Percentiles rank a stretch among this genome's conserved stretches.
Conservation (phyloP, 306 rosid genomes). For the Cicer arietinum region DNA sequence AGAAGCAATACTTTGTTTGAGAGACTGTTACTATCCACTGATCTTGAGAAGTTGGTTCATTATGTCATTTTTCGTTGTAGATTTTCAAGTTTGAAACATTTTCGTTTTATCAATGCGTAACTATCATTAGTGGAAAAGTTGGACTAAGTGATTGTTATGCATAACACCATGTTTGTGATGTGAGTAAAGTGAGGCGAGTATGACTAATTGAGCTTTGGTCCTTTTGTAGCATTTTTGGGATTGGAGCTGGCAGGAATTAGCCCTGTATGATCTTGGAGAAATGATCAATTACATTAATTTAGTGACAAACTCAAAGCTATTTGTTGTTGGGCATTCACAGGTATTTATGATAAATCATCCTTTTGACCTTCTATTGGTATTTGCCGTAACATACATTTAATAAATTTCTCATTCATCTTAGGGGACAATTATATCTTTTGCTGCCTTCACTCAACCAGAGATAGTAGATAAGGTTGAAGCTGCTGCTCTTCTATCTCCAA, state of each 20-base stretch:
- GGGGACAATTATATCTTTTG: slow-evolving; percentile 80
- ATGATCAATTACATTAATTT: slow-evolving; percentile 68
- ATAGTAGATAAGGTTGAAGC: slow-evolving; percentile 84
- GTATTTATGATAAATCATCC: slow-evolving; percentile 49
- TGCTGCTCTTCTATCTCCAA: slow-evolving; percentile 85
- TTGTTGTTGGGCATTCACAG: slow-evolving; percentile 94
- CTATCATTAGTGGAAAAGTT: slow-evolving; percentile 13
- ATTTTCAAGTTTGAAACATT: slow-evolving; percentile 18
- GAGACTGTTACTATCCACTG: slow-evolving; percentile 2
- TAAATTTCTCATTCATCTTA: slow-evolving; percentile 42
- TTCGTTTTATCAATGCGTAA: neutral
- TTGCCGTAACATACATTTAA: slow-evolving; percentile 32
- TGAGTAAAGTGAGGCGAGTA: slow-evolving; percentile 15
- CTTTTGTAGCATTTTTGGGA: slow-evolving; percentile 83
- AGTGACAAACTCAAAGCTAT: slow-evolving; percentile 64
- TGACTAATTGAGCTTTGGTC: slow-evolving; percentile 39
- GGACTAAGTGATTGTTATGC: slow-evolving; percentile 12
- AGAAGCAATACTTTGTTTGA: neutral
- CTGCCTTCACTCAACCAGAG: slow-evolving; percentile 72
- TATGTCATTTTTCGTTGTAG: slow-evolving; percentile 4
- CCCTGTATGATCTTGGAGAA: slow-evolving; percentile 73
- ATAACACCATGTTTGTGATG: slow-evolving; percentile 30
- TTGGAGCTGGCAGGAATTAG: slow-evolving; percentile 97
- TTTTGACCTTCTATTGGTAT: slow-evolving; percentile 15
- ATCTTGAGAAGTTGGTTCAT: slow-evolving; percentile 23